Conservation (phyloP, 2,329 filamentous ascomycete genomes). For the Aspergillus neoniger region DNA sequence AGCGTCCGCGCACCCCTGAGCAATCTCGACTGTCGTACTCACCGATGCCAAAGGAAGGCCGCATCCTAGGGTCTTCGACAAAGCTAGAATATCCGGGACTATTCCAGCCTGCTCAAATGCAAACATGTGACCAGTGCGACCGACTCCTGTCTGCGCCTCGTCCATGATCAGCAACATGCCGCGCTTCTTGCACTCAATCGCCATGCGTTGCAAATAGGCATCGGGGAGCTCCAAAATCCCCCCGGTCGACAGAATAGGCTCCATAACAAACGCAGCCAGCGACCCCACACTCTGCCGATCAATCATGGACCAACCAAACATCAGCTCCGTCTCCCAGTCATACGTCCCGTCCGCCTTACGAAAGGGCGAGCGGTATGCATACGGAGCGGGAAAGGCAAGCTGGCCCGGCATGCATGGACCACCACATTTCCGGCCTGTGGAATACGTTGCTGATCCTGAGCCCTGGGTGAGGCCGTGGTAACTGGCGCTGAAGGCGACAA, state of each 20-base stretch:
- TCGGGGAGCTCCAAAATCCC: conserved; percentile 62
- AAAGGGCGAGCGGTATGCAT: conserved; percentile 64
- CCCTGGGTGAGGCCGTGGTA: conserved; percentile 64
- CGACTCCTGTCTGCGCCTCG: conserved; percentile 62
- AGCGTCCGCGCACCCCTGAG: conserved; percentile 48
- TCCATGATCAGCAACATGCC: conserved; percentile 62
- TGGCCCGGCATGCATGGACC: conserved; percentile 55
- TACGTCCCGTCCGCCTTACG: conserved; percentile 60
- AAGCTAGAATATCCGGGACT: conserved; percentile 60
- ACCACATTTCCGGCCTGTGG: conserved; percentile 22
- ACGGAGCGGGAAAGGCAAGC: conserved; percentile 60
- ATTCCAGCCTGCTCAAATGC: conserved; percentile 56
- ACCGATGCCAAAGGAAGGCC: conserved; percentile 62
- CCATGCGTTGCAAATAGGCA: conserved; percentile 61
- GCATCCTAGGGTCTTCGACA: conserved; percentile 64
- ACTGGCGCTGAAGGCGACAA: conserved; percentile 60
- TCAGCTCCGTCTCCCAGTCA: conserved; percentile 66
- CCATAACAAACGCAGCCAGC: conserved; percentile 64
- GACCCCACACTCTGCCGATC: conserved; percentile 63
- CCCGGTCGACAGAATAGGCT: conserved; percentile 61
- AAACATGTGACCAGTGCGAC: conserved; percentile 60
- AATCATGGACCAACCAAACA: conserved; percentile 63
- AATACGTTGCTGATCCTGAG: conserved; percentile 52
- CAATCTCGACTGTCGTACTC: conserved; percentile 57
- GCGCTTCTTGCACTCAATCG: conserved; percentile 55